Evolutionary conservation across 345 rosid genomes (phyloP).

Genomic region (Leavenworthia alabamica): DNA sequence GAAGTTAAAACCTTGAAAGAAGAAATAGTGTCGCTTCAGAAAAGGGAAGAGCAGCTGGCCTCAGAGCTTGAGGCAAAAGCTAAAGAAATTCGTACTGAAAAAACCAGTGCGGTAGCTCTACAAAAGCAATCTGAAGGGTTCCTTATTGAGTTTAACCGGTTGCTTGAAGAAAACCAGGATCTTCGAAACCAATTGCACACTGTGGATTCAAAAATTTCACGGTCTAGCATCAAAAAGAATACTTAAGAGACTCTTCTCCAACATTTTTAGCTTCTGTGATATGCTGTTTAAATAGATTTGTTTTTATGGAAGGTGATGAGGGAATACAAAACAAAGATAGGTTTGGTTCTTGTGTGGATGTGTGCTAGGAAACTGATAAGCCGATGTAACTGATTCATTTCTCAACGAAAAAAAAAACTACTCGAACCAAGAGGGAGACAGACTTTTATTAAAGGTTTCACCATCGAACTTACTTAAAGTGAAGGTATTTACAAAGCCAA

Average conservation of each 20-base stretch:
- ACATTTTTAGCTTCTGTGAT: background rate
- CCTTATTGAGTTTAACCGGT: conserved; percentile 80
- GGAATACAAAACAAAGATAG: conserved; percentile 13
- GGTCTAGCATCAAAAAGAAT: conserved; percentile 68
- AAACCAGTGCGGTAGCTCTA: conserved; percentile 69
- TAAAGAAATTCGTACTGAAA: conserved; percentile 49
- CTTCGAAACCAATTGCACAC: conserved; percentile 59
- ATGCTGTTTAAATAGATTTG: background rate
- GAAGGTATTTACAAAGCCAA: conserved; percentile 33
- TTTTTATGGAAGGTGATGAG: background rate
- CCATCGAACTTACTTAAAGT: conserved; percentile 13
- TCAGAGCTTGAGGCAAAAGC: conserved; percentile 45
- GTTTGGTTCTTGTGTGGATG: conserved; percentile 6
- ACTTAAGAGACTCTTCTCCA: conserved; percentile 29
- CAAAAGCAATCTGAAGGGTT: conserved; percentile 93
- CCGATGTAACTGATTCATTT: background rate
- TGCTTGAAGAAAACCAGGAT: conserved; percentile 75
- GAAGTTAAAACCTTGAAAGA: conserved; percentile 56
- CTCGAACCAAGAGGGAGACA: conserved; percentile 2
- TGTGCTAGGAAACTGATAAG: conserved; percentile 12
- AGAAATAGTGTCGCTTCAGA: conserved; percentile 35
- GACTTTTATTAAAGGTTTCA: conserved; percentile 19
- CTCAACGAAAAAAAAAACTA: background rate
- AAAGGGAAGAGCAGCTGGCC: conserved; percentile 44
- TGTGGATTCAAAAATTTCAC: conserved; percentile 50